Base-by-base conservation (phyloP, 78 protist species). In the Dictyostelium intermedium region DNA sequence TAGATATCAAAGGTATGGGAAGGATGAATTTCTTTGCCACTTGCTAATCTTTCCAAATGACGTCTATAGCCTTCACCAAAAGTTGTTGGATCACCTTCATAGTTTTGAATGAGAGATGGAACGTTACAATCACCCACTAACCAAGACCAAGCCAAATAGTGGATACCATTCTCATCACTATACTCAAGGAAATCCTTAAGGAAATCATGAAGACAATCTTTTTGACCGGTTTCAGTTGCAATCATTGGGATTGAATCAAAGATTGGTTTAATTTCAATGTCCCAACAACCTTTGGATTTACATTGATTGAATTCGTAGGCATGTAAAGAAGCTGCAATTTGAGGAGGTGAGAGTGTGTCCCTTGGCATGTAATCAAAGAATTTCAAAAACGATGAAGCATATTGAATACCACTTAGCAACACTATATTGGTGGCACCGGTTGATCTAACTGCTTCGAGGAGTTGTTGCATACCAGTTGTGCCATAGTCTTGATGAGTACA, bases 101-200 rank as follows among this genome's bases (percentile, higher is more conserved):
- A 79, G 25, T 63, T 34, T 16, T 45, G 41, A 32, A 89, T 56
- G 5, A 89, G 30, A 0, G 94, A n/a, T 80, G 94, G 94, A 37
- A 16, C 47, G 2, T 69, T 23, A 50, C 94, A 89, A n/a, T 60
- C 37, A 50, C 81, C 84, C 1, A 43, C 80, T 43, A 87, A 63
- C 93, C 93, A 87, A 34, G 93, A 87, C 93, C 93, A 87, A 10
- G 93, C 94, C 2, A 89, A 41, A 50, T 89, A 89, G 35, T 89
- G 94, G 1, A 89, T 20, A 5, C 50, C 41, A 50, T 80, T 89
- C 0, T 43, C 18, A n/a, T 89, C 94, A 45, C 66, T 16, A 50
- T 89, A 89, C 18, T 89, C 82, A 0, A 89, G 30, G 69, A 89
- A 89, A 34, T 89, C 94, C 1, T 13, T 20, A 23, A 80, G 45